Conservation (phyloP, 1,284 basidiomycete species). For the Trichosporon sp. region DNA sequence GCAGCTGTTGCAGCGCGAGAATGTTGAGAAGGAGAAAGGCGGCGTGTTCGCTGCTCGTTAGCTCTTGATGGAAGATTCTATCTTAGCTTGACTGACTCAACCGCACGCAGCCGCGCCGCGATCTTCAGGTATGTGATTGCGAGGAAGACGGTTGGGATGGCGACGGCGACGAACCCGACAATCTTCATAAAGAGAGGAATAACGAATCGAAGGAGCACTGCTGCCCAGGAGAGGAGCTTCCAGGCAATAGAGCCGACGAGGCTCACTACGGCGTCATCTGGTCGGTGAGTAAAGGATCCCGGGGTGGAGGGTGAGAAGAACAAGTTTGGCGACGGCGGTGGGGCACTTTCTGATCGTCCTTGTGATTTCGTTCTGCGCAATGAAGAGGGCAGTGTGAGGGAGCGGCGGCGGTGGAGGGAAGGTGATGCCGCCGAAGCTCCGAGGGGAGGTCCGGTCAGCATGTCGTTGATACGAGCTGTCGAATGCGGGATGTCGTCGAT, state of each 20-base stretch:
- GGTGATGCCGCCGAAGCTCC: not conserved
- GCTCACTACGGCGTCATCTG: not conserved
- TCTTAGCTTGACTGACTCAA: not conserved
- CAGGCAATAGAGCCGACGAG: not conserved
- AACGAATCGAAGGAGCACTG: not conserved
- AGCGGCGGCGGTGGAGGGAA: not conserved
- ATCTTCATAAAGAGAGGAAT: not conserved
- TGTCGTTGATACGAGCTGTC: not conserved
- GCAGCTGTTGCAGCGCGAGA: not conserved
- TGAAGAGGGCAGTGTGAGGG: not conserved
- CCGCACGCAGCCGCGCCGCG: not conserved
- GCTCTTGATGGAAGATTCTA: not conserved
- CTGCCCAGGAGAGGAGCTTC: not conserved
- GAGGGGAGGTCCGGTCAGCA: not conserved
- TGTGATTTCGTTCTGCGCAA: not conserved
- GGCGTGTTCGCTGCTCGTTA: not conserved
- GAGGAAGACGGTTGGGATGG: not conserved
- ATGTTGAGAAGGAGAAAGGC: not conserved
- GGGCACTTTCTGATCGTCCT: not conserved
- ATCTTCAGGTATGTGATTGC: not conserved
- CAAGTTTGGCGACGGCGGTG: not conserved
- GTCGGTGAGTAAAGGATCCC: not conserved
- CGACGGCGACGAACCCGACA: not conserved
- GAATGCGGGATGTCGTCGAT: not conserved
- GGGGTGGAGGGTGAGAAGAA: not conserved